Evolutionary conservation across 495 filamentous ascomycete genomes (phyloP), one percentile per base, ranked within the genome.

Genomic region (Gamarada debralockiae): DNA sequence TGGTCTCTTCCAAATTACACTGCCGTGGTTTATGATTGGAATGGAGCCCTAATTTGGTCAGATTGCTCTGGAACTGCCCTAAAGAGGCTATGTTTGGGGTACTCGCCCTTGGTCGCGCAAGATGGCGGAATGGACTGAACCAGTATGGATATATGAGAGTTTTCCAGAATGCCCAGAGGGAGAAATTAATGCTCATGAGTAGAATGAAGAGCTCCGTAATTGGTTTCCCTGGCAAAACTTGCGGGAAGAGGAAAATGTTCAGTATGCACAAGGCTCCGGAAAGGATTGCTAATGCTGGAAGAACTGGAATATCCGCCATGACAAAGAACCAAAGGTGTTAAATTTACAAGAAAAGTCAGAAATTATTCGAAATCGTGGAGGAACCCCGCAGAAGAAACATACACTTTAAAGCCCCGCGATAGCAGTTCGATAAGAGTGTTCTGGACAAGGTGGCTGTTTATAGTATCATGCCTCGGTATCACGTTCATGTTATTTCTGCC

Each of bases 131-230:
- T 0, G 91, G 89, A 21, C 80, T 90, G 48, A 91, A 71, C 59
- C 83, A 74, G 27, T 74, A 70, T 2, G 89, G 91, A 61, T 85
- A 95, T 38, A 92, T 62, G 1, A 89, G 37, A 0, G 81, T 55
- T 3, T 59, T 65, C 67, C 75, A 92, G n/a, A 77, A 18, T 5
- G 50, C 50, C 50, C 63, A 72, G 0, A 64, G 44, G 12, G 54
- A 50, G 36, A 55, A 45, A 8, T 44, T 29, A 2, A 57, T 21
- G 17, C 17, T 29, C 15, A 31, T 37, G 7, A 54, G 21, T 24
- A 22, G n/a, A 12, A 60, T 4, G 38, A 63, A 63, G 7, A 49
- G 37, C 17, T 38, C 38, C 36, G 34, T 39, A 2, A 50, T 7
- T 3, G 48, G 48, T 21, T 20, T 39, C 20, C 24, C 36, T 23